Evolutionary conservation across 139 green algal species (phyloP).

Genomic region (Chlorella sp.): DNA sequence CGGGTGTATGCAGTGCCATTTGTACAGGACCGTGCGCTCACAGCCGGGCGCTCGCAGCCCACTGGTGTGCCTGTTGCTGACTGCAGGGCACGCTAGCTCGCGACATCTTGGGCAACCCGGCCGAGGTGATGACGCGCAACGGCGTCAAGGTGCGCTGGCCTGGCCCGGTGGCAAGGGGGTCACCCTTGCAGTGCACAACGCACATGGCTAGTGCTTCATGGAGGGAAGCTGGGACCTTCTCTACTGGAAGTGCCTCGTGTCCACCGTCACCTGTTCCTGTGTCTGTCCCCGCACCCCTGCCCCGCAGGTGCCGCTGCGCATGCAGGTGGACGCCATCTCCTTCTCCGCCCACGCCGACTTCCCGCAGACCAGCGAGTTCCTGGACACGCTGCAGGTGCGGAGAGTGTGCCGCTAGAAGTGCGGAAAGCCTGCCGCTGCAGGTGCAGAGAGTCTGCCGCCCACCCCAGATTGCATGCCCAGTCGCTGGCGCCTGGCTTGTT

Average conservation of each 20-base stretch:
- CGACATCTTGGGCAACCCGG: slow-evolving; percentile 89
- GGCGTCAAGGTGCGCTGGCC: slow-evolving; percentile 66
- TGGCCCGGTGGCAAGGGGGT: too few relatives aligned
- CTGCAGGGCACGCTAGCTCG: slow-evolving; percentile 91
- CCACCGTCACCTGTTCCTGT: too few relatives aligned
- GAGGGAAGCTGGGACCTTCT: too few relatives aligned
- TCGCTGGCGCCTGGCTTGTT: too few relatives aligned
- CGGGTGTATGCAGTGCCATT: too few relatives aligned
- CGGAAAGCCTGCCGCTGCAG: background rate
- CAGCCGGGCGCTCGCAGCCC: background rate
- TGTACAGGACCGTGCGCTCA: background rate
- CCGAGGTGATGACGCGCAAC: slow-evolving; percentile 69
- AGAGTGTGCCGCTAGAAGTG: background rate
- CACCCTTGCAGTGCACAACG: too few relatives aligned
- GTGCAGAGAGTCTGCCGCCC: too few relatives aligned
- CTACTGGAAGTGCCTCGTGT: too few relatives aligned
- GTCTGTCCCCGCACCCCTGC: background rate
- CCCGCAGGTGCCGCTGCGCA: slow-evolving; percentile 79
- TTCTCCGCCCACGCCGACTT: slow-evolving; percentile 99
- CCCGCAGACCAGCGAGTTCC: slow-evolving; percentile 94
- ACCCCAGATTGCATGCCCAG: too few relatives aligned
- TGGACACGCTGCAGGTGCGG: slow-evolving; percentile 78
- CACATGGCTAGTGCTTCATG: too few relatives aligned
- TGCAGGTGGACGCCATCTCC: slow-evolving; percentile 92
- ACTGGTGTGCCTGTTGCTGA: background rate